Percentiles rank a stretch among this genome's conserved stretches.
These are phyloP conservation scores for Calonectria montana DNA, from an alignment of 2,329 filamentous ascomycete species.

Conservation along the genomic window DNA sequence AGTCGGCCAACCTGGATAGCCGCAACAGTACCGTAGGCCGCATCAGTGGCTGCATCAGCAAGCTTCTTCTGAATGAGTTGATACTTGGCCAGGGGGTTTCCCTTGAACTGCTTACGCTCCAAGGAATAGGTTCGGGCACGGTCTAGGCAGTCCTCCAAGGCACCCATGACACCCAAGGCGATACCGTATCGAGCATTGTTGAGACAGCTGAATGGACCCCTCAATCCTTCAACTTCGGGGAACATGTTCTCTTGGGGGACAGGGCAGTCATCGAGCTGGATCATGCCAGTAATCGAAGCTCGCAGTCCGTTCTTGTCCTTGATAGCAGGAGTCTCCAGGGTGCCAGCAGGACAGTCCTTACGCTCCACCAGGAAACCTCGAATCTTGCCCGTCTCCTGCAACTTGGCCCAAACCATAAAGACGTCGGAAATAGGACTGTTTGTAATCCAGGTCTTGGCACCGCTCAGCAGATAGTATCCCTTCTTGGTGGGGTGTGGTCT, in stretches of 20 bases:
- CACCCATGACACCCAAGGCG: constrained; percentile 92
- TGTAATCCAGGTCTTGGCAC: constrained; percentile 95
- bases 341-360: constrained; percentile 84
- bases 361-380: constrained; percentile 92
- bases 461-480: constrained; percentile 82
- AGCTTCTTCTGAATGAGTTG: constrained; percentile 99
- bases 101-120: constrained; percentile 95
- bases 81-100: constrained; percentile 93
- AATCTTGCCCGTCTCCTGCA: constrained; percentile 92
- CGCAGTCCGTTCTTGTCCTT: constrained; percentile 96
- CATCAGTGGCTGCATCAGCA: constrained; percentile 91
- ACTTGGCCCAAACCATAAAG: constrained; percentile 90
- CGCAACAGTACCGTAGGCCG: constrained; percentile 89
- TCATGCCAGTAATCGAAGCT: constrained; percentile 97
- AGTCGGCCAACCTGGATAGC: constrained; percentile 90
- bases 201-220: constrained; percentile 91
- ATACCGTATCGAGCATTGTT: constrained; percentile 96
- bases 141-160: constrained; percentile 89
- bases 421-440: constrained; percentile 92
- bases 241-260: constrained; percentile 95
- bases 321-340: constrained; percentile 89
- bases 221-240: constrained; percentile 86
- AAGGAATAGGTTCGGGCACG: constrained; percentile 88
- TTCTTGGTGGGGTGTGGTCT: constrained; percentile 86
- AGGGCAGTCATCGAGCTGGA: constrained; percentile 91